Conservation (phyloP, 2,329 filamentous ascomycete species). For the Plectosphaerella plurivora region DNA sequence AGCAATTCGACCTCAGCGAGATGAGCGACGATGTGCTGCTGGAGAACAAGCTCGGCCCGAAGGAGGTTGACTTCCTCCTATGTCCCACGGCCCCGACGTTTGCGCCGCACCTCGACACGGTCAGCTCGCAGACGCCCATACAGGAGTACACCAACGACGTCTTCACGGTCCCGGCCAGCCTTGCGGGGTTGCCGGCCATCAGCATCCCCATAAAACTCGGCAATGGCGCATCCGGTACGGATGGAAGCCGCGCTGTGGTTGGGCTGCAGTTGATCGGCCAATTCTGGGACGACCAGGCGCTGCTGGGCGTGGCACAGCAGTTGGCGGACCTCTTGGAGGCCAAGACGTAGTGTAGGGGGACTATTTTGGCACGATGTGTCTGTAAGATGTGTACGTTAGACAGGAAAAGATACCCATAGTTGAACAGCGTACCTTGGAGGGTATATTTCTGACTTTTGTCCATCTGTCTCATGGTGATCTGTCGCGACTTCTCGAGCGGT, state of each 20-base stretch:
- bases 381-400: conserved; percentile 4
- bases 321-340: conserved; percentile 26
- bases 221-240: conserved; percentile 18
- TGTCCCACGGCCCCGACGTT: conserved; percentile 81
- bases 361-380: neutral
- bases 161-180: conserved; percentile 89
- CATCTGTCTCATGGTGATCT: conserved; percentile 1
- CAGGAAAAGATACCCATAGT: conserved; percentile 6
- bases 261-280: conserved; percentile 79
- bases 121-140: conserved; percentile 54
- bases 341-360: neutral
- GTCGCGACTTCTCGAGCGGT: neutral
- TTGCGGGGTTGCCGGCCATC: conserved; percentile 85
- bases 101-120: conserved; percentile 59
- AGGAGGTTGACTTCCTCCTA: conserved; percentile 78
- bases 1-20: conserved; percentile 56
- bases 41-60: conserved; percentile 51
- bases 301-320: conserved; percentile 54
- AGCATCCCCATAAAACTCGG: conserved; percentile 80
- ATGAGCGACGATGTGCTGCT: conserved; percentile 48
- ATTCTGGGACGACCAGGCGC: conserved; percentile 66
- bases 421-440: neutral
- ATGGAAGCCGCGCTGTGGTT: conserved; percentile 26
- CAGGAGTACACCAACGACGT: conserved; percentile 89
- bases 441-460: neutral